Conservation (phyloP, 2,329 filamentous ascomycete species). For the Fusarium citri region DNA sequence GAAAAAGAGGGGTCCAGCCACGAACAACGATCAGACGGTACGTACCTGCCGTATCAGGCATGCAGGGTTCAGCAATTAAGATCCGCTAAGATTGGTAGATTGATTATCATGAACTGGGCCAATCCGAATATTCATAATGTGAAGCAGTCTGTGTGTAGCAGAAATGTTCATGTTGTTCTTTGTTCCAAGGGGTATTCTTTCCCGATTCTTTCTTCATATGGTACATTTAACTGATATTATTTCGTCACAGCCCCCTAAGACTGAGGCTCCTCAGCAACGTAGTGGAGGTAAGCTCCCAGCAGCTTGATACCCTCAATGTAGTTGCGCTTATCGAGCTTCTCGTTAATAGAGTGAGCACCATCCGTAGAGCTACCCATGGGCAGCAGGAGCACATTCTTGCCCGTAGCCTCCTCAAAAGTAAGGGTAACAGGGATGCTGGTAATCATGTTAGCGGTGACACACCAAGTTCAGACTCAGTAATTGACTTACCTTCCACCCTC, state of each 20-base stretch:
- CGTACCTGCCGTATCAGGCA: conserved; percentile 27
- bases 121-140: not conserved
- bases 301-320: conserved; percentile 99
- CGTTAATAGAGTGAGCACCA: conserved; percentile 96
- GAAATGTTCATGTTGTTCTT: not conserved
- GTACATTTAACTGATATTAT: conserved; percentile 22
- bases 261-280: conserved; percentile 88
- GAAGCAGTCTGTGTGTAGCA: not conserved
- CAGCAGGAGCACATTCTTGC: conserved; percentile 95
- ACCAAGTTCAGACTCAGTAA: not conserved
- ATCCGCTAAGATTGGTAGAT: not conserved
- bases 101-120: not conserved
- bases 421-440: conserved; percentile 92
- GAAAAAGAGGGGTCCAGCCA: conserved; percentile 28
- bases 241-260: conserved; percentile 39
- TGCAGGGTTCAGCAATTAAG: not conserved
- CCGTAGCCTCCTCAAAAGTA: conserved; percentile 96
- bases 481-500: conserved; percentile 86
- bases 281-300: conserved; percentile 93
- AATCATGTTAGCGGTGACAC: conserved; percentile 26
- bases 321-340: conserved; percentile 96
- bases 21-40: not conserved
- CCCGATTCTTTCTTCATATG: conserved; percentile 17
- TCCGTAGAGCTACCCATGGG: conserved; percentile 99
- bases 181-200: not conserved